Conservation (phyloP, 331 rosid genomes). For the Erythrophleum ivorense region DNA sequence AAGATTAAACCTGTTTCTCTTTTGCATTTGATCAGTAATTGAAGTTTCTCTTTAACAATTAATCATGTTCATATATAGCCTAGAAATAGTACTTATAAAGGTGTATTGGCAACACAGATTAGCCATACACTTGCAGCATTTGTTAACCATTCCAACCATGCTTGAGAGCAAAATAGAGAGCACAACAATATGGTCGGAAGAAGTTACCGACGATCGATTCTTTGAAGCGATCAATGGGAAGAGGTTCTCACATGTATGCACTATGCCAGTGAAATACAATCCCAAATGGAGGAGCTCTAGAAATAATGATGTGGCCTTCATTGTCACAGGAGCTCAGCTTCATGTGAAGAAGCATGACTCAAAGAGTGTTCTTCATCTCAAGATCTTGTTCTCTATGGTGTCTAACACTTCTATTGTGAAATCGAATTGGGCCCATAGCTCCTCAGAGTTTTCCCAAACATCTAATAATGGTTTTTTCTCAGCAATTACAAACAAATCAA, state of each 20-base stretch:
- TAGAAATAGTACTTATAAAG: too few species aligned
- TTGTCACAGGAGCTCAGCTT: conserved; percentile 69
- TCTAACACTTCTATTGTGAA: conserved; percentile 36
- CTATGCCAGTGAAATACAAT: conserved; percentile 50
- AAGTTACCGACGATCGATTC: conserved; percentile 39
- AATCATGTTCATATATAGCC: not conserved
- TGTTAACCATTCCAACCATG: conserved; percentile 47
- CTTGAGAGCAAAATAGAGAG: conserved; percentile 46
- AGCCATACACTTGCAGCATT: conserved; percentile 65
- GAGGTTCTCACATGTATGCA: conserved; percentile 9
- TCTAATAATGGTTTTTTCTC: conserved; percentile 44
- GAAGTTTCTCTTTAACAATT: not conserved
- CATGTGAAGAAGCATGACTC: conserved; percentile 44
- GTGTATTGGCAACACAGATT: conserved; percentile 35
- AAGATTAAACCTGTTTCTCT: too few species aligned
- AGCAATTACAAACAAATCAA: conserved; percentile 45
- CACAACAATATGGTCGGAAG: conserved; percentile 48
- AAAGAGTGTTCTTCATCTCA: conserved; percentile 54
- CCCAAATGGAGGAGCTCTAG: conserved; percentile 34
- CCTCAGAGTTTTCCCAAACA: conserved; percentile 44
- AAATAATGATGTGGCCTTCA: conserved; percentile 28
- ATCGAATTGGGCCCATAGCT: conserved; percentile 46
- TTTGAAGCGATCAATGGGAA: conserved; percentile 48
- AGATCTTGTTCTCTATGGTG: conserved; percentile 56
- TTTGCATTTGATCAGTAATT: too few species aligned